phyloP scores from a whole-genome alignment of 2,329 filamentous ascomycete species.

The Calycina marina region DNA sequence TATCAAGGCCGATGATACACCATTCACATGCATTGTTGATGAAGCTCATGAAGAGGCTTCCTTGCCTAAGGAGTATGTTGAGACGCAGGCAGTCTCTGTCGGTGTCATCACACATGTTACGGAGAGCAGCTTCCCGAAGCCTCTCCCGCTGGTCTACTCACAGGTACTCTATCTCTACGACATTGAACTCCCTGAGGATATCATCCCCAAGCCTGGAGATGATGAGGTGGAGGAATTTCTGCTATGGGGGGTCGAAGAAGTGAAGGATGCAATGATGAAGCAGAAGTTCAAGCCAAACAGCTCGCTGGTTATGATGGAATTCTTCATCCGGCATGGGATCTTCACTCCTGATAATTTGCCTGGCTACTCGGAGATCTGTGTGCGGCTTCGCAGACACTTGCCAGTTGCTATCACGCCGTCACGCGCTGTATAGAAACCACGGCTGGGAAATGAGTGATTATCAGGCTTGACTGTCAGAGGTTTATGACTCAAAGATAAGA shows the following conservation, averaged over 20 bases:
- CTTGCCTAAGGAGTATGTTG: conserved; percentile 41
- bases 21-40: conserved; percentile 52
- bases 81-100: conserved; percentile 31
- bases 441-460: no score
- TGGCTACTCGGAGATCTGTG: conserved; percentile 2
- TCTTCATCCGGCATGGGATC: conserved; percentile 63
- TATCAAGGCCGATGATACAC: conserved; percentile 48
- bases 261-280: conserved; percentile 44
- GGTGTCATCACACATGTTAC: conserved; percentile 55
- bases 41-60: conserved; percentile 64
- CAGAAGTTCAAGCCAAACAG: conserved; percentile 80
- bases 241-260: conserved; percentile 43
- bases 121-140: conserved; percentile 39
- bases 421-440: no score
- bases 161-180: conserved; percentile 55
- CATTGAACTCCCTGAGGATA: conserved; percentile 42
- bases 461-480: no score
- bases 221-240: conserved; percentile 66
- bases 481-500: no score
- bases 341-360: conserved; percentile 55
- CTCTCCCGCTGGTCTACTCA: conserved; percentile 28
- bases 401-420: conserved; percentile 3
- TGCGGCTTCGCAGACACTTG: conserved; percentile 3
- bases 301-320: conserved; percentile 63
- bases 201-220: conserved; percentile 53